These are phyloP conservation scores for Cynara cardunculus DNA, from an alignment of 129 eudicot genomes.

Conservation along the genomic window DNA sequence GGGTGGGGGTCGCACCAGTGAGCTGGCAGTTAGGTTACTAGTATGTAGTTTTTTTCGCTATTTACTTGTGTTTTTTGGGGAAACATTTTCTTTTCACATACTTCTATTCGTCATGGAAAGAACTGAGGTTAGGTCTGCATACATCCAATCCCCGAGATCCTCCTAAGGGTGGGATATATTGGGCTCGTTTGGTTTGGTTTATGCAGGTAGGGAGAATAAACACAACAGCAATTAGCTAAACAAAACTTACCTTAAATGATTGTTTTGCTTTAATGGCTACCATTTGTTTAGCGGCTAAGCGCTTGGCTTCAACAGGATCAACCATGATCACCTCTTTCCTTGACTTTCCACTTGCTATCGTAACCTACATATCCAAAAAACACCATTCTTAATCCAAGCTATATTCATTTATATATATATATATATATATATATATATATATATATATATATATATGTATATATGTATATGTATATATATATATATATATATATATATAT, in stretches of 20 bases:
- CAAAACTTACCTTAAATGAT: constrained; percentile 43
- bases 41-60: too few species aligned
- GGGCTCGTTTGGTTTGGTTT: not conserved
- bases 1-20: too few species aligned
- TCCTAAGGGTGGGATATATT: not conserved
- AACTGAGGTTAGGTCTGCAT: too few species aligned
- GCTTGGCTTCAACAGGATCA: constrained; percentile 93
- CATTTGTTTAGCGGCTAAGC: constrained; percentile 90
- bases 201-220: not conserved
- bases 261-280: constrained; percentile 70
- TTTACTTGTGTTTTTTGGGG: too few species aligned
- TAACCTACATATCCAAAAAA: constrained; percentile 36
- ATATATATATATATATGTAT: not conserved
- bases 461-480: not conserved
- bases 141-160: too few species aligned
- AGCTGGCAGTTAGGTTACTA: too few species aligned
- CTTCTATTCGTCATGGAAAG: too few species aligned
- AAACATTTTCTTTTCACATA: too few species aligned
- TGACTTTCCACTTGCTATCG: constrained; percentile 48
- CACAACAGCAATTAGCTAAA: not conserved
- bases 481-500: too few species aligned
- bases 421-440: not conserved
- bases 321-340: constrained; percentile 80
- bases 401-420: not conserved
- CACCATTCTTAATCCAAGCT: not conserved